These are phyloP conservation scores for Pyrus communis DNA, from an alignment of 306 rosid genomes.

Conservation along the genomic window DNA sequence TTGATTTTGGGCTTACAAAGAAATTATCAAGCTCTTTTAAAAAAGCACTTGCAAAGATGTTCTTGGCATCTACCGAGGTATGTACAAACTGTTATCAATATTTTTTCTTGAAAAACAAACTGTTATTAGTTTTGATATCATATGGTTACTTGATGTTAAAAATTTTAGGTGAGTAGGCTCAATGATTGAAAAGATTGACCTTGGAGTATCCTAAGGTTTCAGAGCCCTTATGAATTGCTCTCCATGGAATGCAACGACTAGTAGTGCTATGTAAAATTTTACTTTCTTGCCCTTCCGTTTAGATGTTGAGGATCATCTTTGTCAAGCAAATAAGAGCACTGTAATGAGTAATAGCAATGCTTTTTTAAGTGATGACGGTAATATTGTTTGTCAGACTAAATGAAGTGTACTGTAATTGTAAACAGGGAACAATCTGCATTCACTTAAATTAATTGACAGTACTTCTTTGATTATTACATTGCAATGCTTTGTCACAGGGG, in stretches of 20 bases:
- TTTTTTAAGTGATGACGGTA: neutral
- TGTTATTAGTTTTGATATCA: neutral
- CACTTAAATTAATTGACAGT: neutral
- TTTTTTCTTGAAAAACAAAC: neutral
- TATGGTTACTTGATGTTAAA: neutral
- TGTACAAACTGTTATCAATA: conserved; percentile 12
- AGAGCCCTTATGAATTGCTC: neutral
- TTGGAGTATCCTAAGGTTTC: neutral
- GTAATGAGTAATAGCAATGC: neutral
- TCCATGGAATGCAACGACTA: neutral
- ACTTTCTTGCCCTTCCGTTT: neutral
- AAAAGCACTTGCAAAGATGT: conserved; percentile 97
- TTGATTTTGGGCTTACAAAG: conserved; percentile 97
- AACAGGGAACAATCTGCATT: neutral
- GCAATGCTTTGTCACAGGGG: conserved; percentile 53
- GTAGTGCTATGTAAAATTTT: neutral
- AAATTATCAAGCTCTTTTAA: conserved; percentile 57
- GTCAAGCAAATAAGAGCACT: neutral
- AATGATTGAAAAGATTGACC: neutral
- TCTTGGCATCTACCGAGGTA: conserved; percentile 95
- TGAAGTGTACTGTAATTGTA: neutral
- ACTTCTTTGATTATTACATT: conserved; percentile 1
- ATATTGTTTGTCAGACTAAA: neutral
- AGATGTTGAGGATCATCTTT: neutral
- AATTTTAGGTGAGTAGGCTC: neutral